These are phyloP conservation scores for Loxodes magnus DNA, from an alignment of 73 alveolate species.

Conservation along the genomic window DNA sequence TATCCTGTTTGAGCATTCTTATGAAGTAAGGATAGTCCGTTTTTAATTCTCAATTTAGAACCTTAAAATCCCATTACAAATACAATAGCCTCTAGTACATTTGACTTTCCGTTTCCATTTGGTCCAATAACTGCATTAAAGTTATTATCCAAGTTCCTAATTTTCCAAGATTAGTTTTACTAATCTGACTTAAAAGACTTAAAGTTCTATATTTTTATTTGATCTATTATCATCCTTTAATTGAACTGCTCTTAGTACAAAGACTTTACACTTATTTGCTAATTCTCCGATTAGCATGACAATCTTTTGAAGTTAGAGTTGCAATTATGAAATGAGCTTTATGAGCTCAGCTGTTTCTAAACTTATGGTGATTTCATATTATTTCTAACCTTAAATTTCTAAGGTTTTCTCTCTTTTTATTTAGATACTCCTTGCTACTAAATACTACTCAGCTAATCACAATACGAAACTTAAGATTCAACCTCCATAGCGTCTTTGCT, in stretches of 20 bases:
- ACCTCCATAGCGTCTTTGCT: too few relatives aligned
- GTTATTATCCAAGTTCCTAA: conserved; percentile 72
- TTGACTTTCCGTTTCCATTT: conserved; percentile 94
- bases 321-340: too few relatives aligned
- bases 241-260: conserved; percentile 21
- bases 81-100: conserved; percentile 78
- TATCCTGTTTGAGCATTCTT: conserved; percentile 37
- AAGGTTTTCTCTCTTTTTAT: background rate
- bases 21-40: conserved; percentile 45
- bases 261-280: too few relatives aligned
- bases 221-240: conserved; percentile 74
- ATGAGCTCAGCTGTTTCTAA: too few relatives aligned
- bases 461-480: too few relatives aligned
- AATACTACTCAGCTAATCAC: too few relatives aligned
- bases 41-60: conserved; percentile 78
- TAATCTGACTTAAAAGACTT: conserved; percentile 82
- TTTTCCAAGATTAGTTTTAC: conserved; percentile 12
- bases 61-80: conserved; percentile 95
- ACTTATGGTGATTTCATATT: background rate
- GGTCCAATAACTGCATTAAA: conserved; percentile 95
- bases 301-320: too few relatives aligned
- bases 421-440: background rate
- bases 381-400: background rate
- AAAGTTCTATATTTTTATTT: conserved; percentile 78
- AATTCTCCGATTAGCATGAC: conserved; percentile 5